Conservation (phyloP, 768 basidiomycete species). For the Clavaria fumosa region DNA sequence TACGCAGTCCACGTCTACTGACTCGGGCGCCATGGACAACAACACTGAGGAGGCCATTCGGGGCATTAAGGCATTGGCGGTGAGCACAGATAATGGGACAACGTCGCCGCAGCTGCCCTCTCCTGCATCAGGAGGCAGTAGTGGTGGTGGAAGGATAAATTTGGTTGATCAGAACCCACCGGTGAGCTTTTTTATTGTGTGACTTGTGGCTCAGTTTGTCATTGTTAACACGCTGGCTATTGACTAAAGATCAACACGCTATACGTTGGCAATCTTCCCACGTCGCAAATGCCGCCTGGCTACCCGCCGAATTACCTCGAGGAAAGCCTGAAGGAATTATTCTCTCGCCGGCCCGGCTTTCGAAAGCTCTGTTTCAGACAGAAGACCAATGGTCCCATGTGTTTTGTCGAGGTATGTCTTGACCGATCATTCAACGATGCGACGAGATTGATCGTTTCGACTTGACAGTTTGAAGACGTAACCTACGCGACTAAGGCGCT, state of each 20-base stretch:
- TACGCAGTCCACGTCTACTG: slow-evolving; percentile 17
- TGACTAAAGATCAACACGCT: slow-evolving; percentile 83
- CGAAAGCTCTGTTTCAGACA: slow-evolving; percentile 89
- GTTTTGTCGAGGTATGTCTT: slow-evolving; percentile 79
- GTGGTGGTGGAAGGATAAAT: slow-evolving; percentile 28
- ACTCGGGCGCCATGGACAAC: slow-evolving; percentile 18
- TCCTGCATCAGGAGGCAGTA: slow-evolving; percentile 49
- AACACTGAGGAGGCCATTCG: slow-evolving; percentile 21
- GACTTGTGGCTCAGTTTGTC: background rate
- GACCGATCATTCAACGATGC: slow-evolving; percentile 26
- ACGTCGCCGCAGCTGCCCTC: slow-evolving; percentile 67
- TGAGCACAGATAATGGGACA: slow-evolving; percentile 35
- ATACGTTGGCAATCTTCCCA: slow-evolving; percentile 97
- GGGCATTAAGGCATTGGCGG: slow-evolving; percentile 31
- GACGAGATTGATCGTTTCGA: slow-evolving; percentile 8
- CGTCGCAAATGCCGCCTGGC: slow-evolving; percentile 52
- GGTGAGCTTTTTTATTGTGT: slow-evolving; percentile 25
- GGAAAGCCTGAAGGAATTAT: slow-evolving; percentile 71
- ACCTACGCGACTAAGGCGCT: slow-evolving; percentile 73
- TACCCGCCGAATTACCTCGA: slow-evolving; percentile 74
- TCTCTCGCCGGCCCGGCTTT: slow-evolving; percentile 67
- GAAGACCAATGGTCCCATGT: slow-evolving; percentile 97
- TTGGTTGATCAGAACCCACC: slow-evolving; percentile 88
- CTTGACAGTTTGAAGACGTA: slow-evolving; percentile 76
- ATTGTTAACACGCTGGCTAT: too few species aligned